These are phyloP conservation scores for Aureobasidium sp. DNA, from an alignment of 2,329 filamentous ascomycete species.

Conservation along the genomic window DNA sequence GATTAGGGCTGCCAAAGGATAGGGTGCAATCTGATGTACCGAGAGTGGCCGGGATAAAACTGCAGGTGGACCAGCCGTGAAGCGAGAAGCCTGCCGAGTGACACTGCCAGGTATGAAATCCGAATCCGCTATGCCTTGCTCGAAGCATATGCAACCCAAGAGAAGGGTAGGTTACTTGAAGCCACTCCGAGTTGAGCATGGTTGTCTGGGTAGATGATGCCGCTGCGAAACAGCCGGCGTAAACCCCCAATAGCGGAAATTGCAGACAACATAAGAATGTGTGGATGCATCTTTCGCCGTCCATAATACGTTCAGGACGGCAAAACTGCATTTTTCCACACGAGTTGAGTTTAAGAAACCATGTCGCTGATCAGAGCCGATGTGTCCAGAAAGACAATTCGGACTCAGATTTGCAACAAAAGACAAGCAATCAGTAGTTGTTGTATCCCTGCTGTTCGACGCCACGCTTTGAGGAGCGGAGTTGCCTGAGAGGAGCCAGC, in stretches of 20 bases:
- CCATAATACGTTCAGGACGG: conserved; percentile 30
- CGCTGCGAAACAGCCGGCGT: neutral
- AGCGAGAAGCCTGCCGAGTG: conserved; percentile 29
- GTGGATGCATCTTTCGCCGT: conserved; percentile 25
- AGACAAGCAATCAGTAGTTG: conserved; percentile 34
- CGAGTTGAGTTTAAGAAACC: conserved; percentile 20
- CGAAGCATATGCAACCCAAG: neutral
- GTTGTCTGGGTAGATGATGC: conserved; percentile 6
- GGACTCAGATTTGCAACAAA: neutral
- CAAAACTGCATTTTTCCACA: conserved; percentile 36
- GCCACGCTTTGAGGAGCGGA: conserved; percentile 43
- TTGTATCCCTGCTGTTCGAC: conserved; percentile 38
- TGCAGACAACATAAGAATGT: conserved; percentile 12
- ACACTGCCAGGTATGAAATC: conserved; percentile 26
- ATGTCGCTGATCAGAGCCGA: conserved; percentile 16
- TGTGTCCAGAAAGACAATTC: neutral
- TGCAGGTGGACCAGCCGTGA: conserved; percentile 20
- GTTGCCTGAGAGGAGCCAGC: conserved; percentile 37
- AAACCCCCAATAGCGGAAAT: conserved; percentile 9
- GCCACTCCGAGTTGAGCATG: conserved; percentile 9
- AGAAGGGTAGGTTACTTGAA: neutral
- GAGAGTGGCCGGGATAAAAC: conserved; percentile 8
- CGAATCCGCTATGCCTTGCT: neutral
- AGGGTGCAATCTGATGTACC: conserved; percentile 10
- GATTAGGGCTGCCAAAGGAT: conserved; percentile 4